Base-by-base conservation (phyloP, 2,329 filamentous ascomycete genomes). In the Aspergillus candidus region DNA sequence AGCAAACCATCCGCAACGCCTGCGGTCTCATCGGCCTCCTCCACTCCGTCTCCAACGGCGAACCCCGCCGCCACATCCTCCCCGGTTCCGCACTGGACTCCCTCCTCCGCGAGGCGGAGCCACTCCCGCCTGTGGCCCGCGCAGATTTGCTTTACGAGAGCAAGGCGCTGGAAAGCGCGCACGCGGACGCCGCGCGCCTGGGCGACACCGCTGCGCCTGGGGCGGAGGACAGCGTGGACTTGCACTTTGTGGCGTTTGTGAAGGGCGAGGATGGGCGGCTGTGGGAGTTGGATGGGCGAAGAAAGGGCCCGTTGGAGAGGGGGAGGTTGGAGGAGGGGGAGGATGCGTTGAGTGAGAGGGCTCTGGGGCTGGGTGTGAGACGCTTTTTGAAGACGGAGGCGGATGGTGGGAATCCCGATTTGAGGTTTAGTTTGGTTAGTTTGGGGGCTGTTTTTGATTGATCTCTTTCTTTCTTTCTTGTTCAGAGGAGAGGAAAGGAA, bases 191-290 rank as follows among this genome's bases (percentile, higher is more conserved):
- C 11, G 93, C 91, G 4, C 76, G 76, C 6, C 72, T 77, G 48
- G 91, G 91, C 13, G 88, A 91, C 62, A 94, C 89, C 1, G 63
- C 74, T 11, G 87, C 90, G 1, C 91, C 93, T 0, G 71, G 78
- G 42, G 88, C 88, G 7, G 77, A 82, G n/a, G 86, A 87, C 57
- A 79, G 84, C 54, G 76, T 95, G n/a, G 91, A 96, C 61, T 74
- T 96, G 56, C 93, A 98, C 72, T 97, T 94, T 64, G 91, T 97
- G 37, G 93, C 88, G 61, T 98, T 97, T 67, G 86, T 93, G 41
- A 93, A 90, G 72, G 78, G 76, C 2, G 69, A 69, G 40, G 81
- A 86, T 63, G 83, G 83, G 43, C 77, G 77, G 6, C 72, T 94
- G 34, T 94, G 86, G 81, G 88, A 94, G 69, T 66, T 94, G 57